Percentiles rank a stretch among this genome's conserved stretches.
Conservation (phyloP, 768 basidiomycete genomes). For the Lentinus brumalis region DNA sequence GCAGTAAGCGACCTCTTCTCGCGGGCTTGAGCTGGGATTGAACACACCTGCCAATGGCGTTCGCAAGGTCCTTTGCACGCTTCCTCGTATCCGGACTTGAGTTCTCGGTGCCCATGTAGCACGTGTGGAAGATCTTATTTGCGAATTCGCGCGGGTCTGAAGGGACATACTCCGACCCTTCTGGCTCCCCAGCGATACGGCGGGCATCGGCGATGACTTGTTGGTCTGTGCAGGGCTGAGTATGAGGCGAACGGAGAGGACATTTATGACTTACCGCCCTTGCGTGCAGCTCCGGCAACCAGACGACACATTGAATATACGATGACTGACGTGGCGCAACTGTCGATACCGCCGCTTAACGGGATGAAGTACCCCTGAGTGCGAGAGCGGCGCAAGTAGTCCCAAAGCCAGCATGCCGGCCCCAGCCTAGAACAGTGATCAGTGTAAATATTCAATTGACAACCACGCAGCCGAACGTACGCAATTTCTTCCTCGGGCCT, state of each 20-base stretch:
- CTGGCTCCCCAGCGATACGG: conserved; percentile 83
- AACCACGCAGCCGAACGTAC: conserved; percentile 49
- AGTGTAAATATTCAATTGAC: neutral
- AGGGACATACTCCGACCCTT: conserved; percentile 81
- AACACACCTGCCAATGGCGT: conserved; percentile 85
- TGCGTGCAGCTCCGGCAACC: conserved; percentile 75
- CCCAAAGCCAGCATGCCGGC: conserved; percentile 99
- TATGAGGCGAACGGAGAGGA: neutral
- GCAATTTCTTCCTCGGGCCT: conserved; percentile 96
- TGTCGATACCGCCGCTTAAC: conserved; percentile 95
- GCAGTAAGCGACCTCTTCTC: conserved; percentile 3
- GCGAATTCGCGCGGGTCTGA: conserved; percentile 87
- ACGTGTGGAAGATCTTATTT: conserved; percentile 90
- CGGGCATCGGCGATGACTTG: conserved; percentile 92
- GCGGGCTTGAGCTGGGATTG: neutral
- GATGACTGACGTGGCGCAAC: conserved; percentile 95
- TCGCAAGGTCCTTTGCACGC: conserved; percentile 84
- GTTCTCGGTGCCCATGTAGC: conserved; percentile 99
- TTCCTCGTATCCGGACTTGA: conserved; percentile 84
- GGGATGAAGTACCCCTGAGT: conserved; percentile 96
- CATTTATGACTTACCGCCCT: conserved; percentile 56
- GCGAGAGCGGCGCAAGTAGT: conserved; percentile 91
- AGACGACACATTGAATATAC: conserved; percentile 96
- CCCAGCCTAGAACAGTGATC: conserved; percentile 62
- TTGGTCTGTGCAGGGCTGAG: conserved; percentile 49